Conservation (phyloP, 306 rosid genomes). For the Fragaria iinumae region DNA sequence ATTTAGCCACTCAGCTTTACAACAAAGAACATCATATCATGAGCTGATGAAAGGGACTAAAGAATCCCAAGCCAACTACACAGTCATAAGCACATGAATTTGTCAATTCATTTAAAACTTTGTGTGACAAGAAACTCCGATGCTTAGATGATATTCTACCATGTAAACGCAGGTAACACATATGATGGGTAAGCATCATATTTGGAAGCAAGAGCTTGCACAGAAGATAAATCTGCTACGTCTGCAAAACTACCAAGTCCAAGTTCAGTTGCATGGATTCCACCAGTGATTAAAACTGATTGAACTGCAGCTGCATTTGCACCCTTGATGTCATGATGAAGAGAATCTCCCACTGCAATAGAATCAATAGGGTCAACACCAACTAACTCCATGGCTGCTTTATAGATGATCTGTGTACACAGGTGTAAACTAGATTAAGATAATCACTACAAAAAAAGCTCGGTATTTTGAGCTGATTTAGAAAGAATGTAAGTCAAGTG, state of each 20-base stretch:
- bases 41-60: background rate
- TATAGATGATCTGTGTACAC: slow-evolving; percentile 62
- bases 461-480: background rate
- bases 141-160: slow-evolving; percentile 35
- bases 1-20: background rate
- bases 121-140: slow-evolving; percentile 7
- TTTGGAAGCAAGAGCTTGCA: slow-evolving; percentile 60
- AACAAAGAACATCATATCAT: background rate
- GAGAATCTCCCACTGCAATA: slow-evolving; percentile 89
- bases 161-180: slow-evolving; percentile 69
- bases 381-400: slow-evolving; percentile 72
- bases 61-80: background rate
- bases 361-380: slow-evolving; percentile 61
- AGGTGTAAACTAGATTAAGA: slow-evolving; percentile 2
- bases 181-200: slow-evolving; percentile 69
- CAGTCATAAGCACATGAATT: background rate
- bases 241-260: slow-evolving; percentile 62
- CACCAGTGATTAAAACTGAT: slow-evolving; percentile 70
- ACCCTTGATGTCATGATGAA: slow-evolving; percentile 94
- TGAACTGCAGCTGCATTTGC: slow-evolving; percentile 77
- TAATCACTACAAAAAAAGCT: background rate
- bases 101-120: background rate
- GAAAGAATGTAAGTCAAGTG: slow-evolving; percentile 1
- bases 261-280: slow-evolving; percentile 79
- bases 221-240: slow-evolving; percentile 53